These are phyloP conservation scores for Juglanconis oblonga DNA, from an alignment of 2,329 filamentous ascomycete genomes.

Conservation along the genomic window DNA sequence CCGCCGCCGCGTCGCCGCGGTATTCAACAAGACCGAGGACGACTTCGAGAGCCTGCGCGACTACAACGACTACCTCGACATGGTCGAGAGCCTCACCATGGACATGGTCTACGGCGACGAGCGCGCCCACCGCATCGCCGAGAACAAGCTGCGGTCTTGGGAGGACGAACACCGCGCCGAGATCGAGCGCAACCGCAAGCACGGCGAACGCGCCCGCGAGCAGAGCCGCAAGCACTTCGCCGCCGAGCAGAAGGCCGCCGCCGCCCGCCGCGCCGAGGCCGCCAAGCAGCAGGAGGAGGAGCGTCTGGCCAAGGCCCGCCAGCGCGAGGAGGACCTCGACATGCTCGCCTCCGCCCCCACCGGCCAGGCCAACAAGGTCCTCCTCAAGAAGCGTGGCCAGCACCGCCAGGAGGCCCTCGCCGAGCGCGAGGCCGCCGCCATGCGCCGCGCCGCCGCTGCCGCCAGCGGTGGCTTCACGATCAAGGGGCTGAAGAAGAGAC, in stretches of 20 bases:
- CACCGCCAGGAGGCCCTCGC: slow-evolving; percentile 29
- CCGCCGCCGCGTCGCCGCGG: slow-evolving; percentile 69
- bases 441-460: slow-evolving; percentile 21
- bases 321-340: slow-evolving; percentile 67
- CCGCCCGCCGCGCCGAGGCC: slow-evolving; percentile 60
- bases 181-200: slow-evolving; percentile 59
- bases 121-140: slow-evolving; percentile 44
- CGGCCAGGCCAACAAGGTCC: slow-evolving; percentile 53
- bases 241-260: slow-evolving; percentile 65
- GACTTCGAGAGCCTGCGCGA: slow-evolving; percentile 82
- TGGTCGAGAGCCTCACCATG: slow-evolving; percentile 85
- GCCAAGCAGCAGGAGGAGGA: slow-evolving; percentile 70
- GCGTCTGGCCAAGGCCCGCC: slow-evolving; percentile 58
- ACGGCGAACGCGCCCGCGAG: slow-evolving; percentile 52
- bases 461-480: slow-evolving; percentile 54
- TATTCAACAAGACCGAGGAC: slow-evolving; percentile 85
- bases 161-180: slow-evolving; percentile 69
- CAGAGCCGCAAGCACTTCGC: slow-evolving; percentile 52
- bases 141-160: slow-evolving; percentile 61
- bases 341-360: slow-evolving; percentile 63
- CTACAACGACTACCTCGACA: slow-evolving; percentile 93
- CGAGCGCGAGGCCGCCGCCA: slow-evolving; percentile 36
- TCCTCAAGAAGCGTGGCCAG: slow-evolving; percentile 72
- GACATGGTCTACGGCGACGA: slow-evolving; percentile 76
- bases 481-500: slow-evolving; percentile 68